Base-by-base conservation (phyloP, 805 yeast species). In the Yarrowia sp. region DNA sequence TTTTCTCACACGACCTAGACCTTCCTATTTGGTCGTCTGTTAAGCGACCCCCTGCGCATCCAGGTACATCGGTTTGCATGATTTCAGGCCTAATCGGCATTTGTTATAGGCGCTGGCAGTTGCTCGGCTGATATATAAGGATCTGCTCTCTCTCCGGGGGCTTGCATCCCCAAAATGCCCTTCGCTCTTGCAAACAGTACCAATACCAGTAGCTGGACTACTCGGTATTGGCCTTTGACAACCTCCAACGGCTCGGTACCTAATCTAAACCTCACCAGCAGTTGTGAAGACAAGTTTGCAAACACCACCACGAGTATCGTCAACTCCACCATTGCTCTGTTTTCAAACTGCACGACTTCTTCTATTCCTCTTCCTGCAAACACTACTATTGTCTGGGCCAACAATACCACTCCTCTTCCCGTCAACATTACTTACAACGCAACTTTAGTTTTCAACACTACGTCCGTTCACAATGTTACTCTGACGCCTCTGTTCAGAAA, bases 181-280 rank as follows among this genome's bases (percentile, higher is more conserved):
- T 38, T 22, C 43, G n/a, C 33, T 18, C 43, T 51, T 36, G 18
- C 43, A 22, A 18, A 35, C 57, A 5, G 18, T 2, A 22, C 42
- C 43, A 36, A 3, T 38, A 38, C 43, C 3, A 51, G 43, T 51
- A 36, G 43, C 58, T 51, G 58, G 58, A 36, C 58, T 51, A 51
- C 58, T 1, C 18, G 8, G 41, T 51, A 18, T 22, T 36, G 32
- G 58, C 43, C 58, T 6, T 4, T n/a, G 43, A 17, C 42, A 13
- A 36, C 33, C 6, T 14, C 17, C 15, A 35, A 7, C 36, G 15
- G 11, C 7, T 51, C 43, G 2, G 41, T 17, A 14, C 36, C 38
- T 1, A 15, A 8, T 5, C 15, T n/a, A 8, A 32, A 47, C n/a
- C n/a, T n/a, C n/a, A n/a, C n/a, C n/a, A n/a, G n/a, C 28, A 22